These are phyloP conservation scores for Rehmannia glutinosa DNA, from an alignment of 257 asterid genomes.

Conservation along the genomic window DNA sequence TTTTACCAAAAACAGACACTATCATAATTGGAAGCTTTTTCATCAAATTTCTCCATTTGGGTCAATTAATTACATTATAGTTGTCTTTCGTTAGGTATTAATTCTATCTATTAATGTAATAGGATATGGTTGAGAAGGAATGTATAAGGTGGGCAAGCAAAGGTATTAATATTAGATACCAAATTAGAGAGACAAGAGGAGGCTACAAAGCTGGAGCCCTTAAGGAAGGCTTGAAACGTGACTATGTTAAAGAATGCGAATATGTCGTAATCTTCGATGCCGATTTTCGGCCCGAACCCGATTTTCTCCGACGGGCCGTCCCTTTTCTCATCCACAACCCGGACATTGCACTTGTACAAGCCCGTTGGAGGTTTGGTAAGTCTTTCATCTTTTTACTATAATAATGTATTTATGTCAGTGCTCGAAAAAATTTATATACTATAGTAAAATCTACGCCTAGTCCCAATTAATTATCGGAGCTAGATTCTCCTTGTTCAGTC, in stretches of 20 bases:
- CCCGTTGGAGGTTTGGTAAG: conserved; percentile 61
- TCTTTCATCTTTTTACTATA: background rate
- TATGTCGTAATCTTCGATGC: conserved; percentile 59
- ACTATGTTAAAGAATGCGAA: conserved; percentile 48
- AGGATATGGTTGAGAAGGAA: conserved; percentile 60
- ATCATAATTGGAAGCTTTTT: background rate
- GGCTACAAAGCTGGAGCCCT: conserved; percentile 66
- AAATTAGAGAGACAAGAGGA: conserved; percentile 47
- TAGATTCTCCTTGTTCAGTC: no score
- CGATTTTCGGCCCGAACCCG: conserved; percentile 56
- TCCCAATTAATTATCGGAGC: no score
- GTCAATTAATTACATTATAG: background rate
- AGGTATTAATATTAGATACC: conserved; percentile 45
- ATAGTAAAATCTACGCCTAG: no score
- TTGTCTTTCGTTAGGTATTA: background rate
- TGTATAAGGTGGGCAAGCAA: conserved; percentile 58
- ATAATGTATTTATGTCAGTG: no score
- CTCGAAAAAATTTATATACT: no score
- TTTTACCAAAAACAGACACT: conserved; percentile 8
- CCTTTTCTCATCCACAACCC: conserved; percentile 46
- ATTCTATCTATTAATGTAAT: background rate
- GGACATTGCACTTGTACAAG: conserved; percentile 50
- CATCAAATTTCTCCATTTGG: background rate
- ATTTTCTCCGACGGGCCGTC: conserved; percentile 42
- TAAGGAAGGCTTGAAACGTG: conserved; percentile 47